Base-by-base conservation (phyloP, 163 green algal genomes). In the Picocystis sp. region DNA sequence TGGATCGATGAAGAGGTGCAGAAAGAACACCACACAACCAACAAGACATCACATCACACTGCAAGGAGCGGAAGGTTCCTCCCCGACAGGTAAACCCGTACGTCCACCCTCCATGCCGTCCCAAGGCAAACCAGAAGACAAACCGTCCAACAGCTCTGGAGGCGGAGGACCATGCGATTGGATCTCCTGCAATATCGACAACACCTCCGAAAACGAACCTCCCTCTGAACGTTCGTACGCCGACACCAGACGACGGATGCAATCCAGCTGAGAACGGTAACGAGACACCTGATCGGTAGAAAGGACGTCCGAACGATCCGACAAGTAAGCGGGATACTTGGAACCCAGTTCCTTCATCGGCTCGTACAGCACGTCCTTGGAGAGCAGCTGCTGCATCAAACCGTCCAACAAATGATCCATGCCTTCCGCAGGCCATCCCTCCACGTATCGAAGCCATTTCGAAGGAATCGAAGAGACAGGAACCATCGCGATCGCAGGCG, bases 291-390 rank as follows among this genome's bases (percentile, higher is more conserved):
- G 61, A 12, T 25, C 63, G 11, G 51, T 12, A 24, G 17, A 15
- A 22, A 72, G 53, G 17, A 14, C 50, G n/a, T 19, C 53, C 15
- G n/a, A n/a, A 51, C 70, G 70, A 19, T 41, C 50, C 17, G 56
- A 45, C 6, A 72, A 33, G 61, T 62, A 72, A 21, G 50, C 44
- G 11, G 64, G 64, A 42, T 72, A 72, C 45, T 43, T 60, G 44
- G 50, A 49, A 15, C 33, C 49, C 38, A 72, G 65, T 47, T 72
- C 75, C 75, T 80, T 24, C 55, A 92, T 81, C 3, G 82, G 80
- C 47, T 80, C 61, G 43, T 92, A 85, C 61, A 93, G 66, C 45
- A 93, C 78, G 2, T 93, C 81, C 67, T 90, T 92, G 56, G 73
- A 82, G 47, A 93, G 66, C 57, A 93, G 74, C 61, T 87, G 76